Conservation (phyloP, 2,329 filamentous ascomycete species). For the Neonectria faginata region DNA sequence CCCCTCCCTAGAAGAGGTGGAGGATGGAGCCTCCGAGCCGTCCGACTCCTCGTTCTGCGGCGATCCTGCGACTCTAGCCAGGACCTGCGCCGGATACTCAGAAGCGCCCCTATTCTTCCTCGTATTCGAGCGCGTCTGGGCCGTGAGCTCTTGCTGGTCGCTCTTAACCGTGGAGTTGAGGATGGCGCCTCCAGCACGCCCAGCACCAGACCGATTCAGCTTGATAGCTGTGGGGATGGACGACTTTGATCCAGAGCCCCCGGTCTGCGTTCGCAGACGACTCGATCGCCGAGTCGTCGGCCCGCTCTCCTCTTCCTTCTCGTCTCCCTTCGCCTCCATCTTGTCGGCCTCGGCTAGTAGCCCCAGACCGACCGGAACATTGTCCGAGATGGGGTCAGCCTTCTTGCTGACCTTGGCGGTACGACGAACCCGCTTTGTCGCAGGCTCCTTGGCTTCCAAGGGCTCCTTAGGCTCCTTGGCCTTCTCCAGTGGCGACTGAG, state of each 20-base stretch:
- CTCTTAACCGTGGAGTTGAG: constrained; percentile 45
- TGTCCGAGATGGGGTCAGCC: constrained; percentile 34
- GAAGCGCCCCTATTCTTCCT: constrained; percentile 51
- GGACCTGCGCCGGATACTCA: constrained; percentile 50
- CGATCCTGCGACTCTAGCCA: constrained; percentile 48
- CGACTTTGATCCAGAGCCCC: constrained; percentile 42
- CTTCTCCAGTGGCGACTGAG: constrained; percentile 39
- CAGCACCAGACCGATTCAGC: constrained; percentile 43
- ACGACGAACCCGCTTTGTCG: constrained; percentile 43
- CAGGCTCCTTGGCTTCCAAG: constrained; percentile 32
- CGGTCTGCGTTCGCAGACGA: constrained; percentile 46
- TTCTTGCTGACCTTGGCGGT: constrained; percentile 33
- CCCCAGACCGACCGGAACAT: constrained; percentile 13
- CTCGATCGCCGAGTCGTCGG: constrained; percentile 48
- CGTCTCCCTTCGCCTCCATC: constrained; percentile 32
- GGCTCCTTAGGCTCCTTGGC: constrained; percentile 15
- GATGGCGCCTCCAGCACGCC: constrained; percentile 37
- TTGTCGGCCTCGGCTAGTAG: constrained; percentile 5
- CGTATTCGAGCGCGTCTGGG: constrained; percentile 52
- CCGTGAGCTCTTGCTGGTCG: constrained; percentile 49
- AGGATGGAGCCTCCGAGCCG: constrained; percentile 25
- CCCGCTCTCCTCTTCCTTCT: constrained; percentile 29
- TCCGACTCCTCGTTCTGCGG: constrained; percentile 39
- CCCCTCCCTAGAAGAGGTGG: constrained; percentile 32
- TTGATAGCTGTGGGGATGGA: constrained; percentile 52